These are phyloP conservation scores for Biscutella auriculata DNA, from an alignment of 441 rosid genomes.

Conservation along the genomic window DNA sequence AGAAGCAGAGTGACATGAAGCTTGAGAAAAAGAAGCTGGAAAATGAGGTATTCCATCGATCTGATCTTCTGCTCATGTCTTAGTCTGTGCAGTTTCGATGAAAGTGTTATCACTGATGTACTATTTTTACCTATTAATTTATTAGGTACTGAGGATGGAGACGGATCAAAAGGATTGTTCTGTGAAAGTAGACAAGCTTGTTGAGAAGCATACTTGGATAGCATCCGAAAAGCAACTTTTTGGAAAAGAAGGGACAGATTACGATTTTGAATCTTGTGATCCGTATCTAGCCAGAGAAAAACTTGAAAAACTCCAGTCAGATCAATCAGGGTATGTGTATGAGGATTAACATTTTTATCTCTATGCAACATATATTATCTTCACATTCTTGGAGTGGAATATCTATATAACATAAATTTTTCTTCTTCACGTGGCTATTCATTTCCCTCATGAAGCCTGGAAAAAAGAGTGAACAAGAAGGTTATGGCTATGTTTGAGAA, in stretches of 20 bases:
- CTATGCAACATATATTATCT: background rate
- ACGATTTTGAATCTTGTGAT: constrained; percentile 73
- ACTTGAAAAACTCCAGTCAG: constrained; percentile 76
- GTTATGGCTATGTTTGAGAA: constrained; percentile 99
- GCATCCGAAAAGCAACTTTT: constrained; percentile 83
- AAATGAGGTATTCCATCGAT: constrained; percentile 73
- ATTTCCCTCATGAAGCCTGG: constrained; percentile 51
- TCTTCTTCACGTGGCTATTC: constrained; percentile 8
- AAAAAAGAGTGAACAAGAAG: constrained; percentile 95
- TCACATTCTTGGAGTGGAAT: background rate
- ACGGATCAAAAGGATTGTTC: constrained; percentile 88
- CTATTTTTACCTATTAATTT: background rate
- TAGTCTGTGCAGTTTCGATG: background rate
- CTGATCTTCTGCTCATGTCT: background rate
- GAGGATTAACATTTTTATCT: constrained; percentile 1
- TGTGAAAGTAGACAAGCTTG: constrained; percentile 63
- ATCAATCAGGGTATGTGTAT: constrained; percentile 66
- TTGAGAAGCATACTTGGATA: constrained; percentile 97
- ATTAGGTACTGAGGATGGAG: constrained; percentile 81
- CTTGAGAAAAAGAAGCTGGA: constrained; percentile 90
- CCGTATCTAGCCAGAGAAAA: constrained; percentile 68
- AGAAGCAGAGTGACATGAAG: constrained; percentile 58
- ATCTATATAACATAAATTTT: constrained; percentile 1
- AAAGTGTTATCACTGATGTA: background rate
- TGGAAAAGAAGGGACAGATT: constrained; percentile 91